Conservation (phyloP, 2,329 filamentous ascomycete genomes). For the Epichloe brachyelytri region DNA sequence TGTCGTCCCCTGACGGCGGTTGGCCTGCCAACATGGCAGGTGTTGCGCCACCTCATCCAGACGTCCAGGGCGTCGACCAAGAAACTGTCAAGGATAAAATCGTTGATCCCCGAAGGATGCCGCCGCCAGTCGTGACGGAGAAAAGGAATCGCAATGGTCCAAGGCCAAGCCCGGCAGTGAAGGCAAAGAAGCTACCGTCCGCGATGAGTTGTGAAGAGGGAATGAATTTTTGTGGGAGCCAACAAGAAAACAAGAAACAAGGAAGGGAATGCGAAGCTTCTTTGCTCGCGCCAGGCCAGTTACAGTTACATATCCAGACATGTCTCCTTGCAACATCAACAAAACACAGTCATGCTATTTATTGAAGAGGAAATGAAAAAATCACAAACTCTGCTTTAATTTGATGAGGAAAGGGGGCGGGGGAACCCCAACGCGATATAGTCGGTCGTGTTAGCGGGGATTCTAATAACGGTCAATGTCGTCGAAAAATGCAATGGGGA, state of each 20-base stretch:
- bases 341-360: not conserved
- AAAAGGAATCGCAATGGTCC: conserved; percentile 41
- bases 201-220: conserved; percentile 23
- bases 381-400: too few species aligned
- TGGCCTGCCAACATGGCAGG: conserved; percentile 23
- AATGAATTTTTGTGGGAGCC: not conserved
- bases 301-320: too few species aligned
- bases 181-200: conserved; percentile 41
- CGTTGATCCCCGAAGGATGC: conserved; percentile 26
- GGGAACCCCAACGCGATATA: too few species aligned
- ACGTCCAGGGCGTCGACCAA: conserved; percentile 47
- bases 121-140: conserved; percentile 42
- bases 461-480: too few species aligned
- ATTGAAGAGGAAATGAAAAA: not conserved
- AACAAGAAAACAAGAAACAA: not conserved
- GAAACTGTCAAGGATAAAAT: conserved; percentile 37
- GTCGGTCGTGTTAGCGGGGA: too few species aligned
- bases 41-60: conserved; percentile 46
- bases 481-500: too few species aligned
- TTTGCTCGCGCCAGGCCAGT: not conserved
- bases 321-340: not conserved
- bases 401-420: too few species aligned
- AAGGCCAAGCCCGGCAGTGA: conserved; percentile 52
- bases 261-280: not conserved
- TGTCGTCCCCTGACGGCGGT: conserved; percentile 35